Conservation (phyloP, 2,329 filamentous ascomycete genomes). For the Talaromyces sp. region DNA sequence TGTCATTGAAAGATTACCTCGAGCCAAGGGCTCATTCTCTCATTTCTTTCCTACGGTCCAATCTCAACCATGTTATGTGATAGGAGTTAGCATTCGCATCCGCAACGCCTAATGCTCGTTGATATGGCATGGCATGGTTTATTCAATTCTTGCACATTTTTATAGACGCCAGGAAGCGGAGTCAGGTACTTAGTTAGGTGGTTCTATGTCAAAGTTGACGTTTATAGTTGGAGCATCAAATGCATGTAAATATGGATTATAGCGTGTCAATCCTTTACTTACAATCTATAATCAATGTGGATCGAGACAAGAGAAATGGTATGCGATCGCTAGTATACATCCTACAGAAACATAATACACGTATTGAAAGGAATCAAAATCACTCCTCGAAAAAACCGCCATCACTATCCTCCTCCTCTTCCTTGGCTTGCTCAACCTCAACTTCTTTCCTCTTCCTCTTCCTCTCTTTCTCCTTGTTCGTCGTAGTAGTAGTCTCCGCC, state of each 20-base stretch:
- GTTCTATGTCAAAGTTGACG: not conserved
- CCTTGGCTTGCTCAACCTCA: constrained; percentile 14
- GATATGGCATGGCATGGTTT: not conserved
- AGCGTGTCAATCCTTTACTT: not conserved
- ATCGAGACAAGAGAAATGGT: not conserved
- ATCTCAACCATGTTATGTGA: not conserved
- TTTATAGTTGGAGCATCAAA: not conserved
- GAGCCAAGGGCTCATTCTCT: not conserved
- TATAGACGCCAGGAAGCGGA: constrained; percentile 13
- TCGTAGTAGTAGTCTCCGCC: not conserved
- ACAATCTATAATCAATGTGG: not conserved
- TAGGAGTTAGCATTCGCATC: not conserved
- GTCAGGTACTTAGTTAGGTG: constrained; percentile 3
- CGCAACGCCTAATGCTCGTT: not conserved
- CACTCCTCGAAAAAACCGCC: constrained; percentile 43
- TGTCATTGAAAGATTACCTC: not conserved
- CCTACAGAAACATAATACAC: not conserved
- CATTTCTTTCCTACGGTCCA: not conserved
- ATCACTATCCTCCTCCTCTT: constrained; percentile 35
- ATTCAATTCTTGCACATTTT: constrained; percentile 11
- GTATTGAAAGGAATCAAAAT: not conserved
- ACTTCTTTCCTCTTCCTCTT: constrained; percentile 3
- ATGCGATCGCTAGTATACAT: constrained; percentile 1
- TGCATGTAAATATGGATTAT: not conserved
- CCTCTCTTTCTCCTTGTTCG: not conserved